phyloP scores from a whole-genome alignment of 176 grass and related monocot species.

The Bolboschoenus planiculmis region DNA sequence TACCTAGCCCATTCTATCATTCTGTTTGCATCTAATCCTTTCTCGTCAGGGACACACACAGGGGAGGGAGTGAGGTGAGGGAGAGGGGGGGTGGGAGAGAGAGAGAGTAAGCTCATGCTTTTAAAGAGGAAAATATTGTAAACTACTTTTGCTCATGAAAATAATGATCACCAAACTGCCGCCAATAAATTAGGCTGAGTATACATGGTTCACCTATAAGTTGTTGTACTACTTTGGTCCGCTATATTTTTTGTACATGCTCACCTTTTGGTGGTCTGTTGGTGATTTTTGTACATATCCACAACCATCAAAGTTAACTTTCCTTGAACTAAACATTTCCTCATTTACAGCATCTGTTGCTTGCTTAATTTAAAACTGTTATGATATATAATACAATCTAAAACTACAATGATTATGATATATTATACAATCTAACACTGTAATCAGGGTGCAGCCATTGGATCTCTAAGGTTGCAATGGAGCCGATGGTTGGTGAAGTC shows the following conservation, averaged over 20 bases:
- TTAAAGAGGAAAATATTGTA: not conserved
- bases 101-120: not conserved
- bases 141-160: not conserved
- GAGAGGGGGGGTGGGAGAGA: not conserved
- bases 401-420: not conserved
- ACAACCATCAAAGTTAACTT: not conserved
- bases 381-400: constrained; percentile 7
- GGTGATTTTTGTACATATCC: not conserved
- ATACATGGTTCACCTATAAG: not conserved
- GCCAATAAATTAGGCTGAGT: not conserved
- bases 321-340: not conserved
- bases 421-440: constrained; percentile 3
- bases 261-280: not conserved
- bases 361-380: not conserved
- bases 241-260: not conserved
- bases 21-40: not conserved
- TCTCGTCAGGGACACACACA: not conserved
- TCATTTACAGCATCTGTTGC: not conserved
- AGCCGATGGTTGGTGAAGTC: constrained; percentile 34
- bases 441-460: constrained; percentile 46
- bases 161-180: not conserved
- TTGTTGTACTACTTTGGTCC: not conserved
- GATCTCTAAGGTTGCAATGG: constrained; percentile 38
- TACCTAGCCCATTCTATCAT: not conserved
- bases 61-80: not conserved